phyloP scores from a whole-genome alignment of 1,284 basidiomycete genomes.

The Athelia psychrophila region DNA sequence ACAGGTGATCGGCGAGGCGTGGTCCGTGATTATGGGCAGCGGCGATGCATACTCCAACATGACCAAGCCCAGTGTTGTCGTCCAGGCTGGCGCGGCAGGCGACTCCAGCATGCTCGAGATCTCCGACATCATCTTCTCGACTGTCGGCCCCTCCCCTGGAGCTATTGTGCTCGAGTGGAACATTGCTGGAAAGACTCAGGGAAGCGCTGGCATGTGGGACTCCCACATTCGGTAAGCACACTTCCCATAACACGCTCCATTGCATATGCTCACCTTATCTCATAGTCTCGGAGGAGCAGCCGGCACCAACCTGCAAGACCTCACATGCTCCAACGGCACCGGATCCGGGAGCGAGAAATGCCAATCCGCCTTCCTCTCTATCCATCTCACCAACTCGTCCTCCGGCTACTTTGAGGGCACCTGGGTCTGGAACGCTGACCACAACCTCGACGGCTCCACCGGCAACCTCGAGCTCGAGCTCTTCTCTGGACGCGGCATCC shows the following conservation, averaged over 20 bases:
- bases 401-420: slow-evolving; percentile 63
- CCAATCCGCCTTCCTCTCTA: slow-evolving; percentile 55
- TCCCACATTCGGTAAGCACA: slow-evolving; percentile 2
- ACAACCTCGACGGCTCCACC: slow-evolving; percentile 62
- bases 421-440: slow-evolving; percentile 83
- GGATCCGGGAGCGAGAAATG: slow-evolving; percentile 39
- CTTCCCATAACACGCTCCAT: neutral
- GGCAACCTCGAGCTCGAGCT: slow-evolving; percentile 46
- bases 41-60: slow-evolving; percentile 37
- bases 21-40: slow-evolving; percentile 63
- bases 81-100: slow-evolving; percentile 33
- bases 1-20: slow-evolving; percentile 72
- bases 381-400: slow-evolving; percentile 58
- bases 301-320: slow-evolving; percentile 51
- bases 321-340: slow-evolving; percentile 40
- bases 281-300: slow-evolving; percentile 48
- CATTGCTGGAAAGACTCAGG: slow-evolving; percentile 54
- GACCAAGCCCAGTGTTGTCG: slow-evolving; percentile 33
- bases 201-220: slow-evolving; percentile 66
- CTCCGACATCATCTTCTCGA: slow-evolving; percentile 39
- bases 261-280: slow-evolving; percentile 54
- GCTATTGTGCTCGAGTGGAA: slow-evolving; percentile 78
- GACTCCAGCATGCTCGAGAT: slow-evolving; percentile 35
- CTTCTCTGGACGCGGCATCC: slow-evolving; percentile 71
- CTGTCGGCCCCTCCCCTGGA: slow-evolving; percentile 59